Percentiles rank a stretch among this genome's conserved stretches.
These are phyloP conservation scores for Digitaria exilis DNA, from an alignment of 202 grass and related monocot species.

Conservation along the genomic window DNA sequence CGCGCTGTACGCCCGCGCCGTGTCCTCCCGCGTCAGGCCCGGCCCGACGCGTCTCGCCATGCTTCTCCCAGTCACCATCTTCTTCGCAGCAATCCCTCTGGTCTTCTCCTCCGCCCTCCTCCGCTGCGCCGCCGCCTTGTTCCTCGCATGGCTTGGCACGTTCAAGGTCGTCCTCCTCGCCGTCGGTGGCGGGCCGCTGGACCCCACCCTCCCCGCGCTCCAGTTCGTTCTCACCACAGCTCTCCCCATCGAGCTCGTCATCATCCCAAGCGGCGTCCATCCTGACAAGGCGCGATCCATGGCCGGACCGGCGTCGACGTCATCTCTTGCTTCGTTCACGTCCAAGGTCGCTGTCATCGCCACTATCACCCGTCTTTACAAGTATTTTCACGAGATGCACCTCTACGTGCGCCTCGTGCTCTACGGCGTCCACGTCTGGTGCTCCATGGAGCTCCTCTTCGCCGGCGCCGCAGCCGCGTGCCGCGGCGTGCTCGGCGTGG, in stretches of 20 bases:
- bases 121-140: neutral
- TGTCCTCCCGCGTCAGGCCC: neutral
- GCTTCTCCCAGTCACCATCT: neutral
- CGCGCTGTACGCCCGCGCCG: neutral
- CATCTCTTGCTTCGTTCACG: constrained; percentile 31
- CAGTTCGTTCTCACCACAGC: constrained; percentile 48
- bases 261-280: neutral
- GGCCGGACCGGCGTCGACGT: no score
- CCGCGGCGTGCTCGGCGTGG: constrained; percentile 51
- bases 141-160: neutral
- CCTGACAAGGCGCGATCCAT: no score
- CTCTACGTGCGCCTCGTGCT: constrained; percentile 35
- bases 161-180: neutral
- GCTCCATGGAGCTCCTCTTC: constrained; percentile 54
- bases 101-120: neutral
- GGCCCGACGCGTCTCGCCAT: neutral
- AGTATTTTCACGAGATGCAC: constrained; percentile 6
- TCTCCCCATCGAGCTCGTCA: constrained; percentile 56
- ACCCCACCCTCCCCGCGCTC: constrained; percentile 35
- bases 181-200: constrained; percentile 13
- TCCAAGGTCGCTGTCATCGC: constrained; percentile 17
- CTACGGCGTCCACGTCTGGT: constrained; percentile 50
- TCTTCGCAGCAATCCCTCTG: neutral
- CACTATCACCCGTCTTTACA: constrained; percentile 31
- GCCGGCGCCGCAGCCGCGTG: constrained; percentile 20